Evolutionary conservation across 371 early-diverging fungal species (phyloP), one percentile per base, ranked within the genome.

Genomic region (Gilbertella persicaria): DNA sequence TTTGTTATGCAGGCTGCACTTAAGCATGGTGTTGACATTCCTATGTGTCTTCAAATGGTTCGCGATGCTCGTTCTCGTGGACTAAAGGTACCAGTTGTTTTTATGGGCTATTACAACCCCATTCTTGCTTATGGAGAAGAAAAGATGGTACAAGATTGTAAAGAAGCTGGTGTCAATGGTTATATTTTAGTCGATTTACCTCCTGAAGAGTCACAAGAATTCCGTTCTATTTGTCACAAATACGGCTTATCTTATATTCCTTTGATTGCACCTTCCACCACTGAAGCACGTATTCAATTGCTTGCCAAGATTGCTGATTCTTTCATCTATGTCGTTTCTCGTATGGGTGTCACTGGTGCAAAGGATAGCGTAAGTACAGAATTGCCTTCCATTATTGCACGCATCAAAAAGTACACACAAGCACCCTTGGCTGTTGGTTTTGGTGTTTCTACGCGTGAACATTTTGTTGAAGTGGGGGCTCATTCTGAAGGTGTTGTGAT

Each of bases 51-150:
- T 44, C 73, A 82, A 25, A 84, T 87, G 63, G 95, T 95, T 21
- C 68, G 75, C 16, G 78, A 87, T 53, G 97, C 97, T 4, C 88
- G 97, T 36, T 60, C 75, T 23, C 76, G 78, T 40, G 97, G 97
- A 12, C 84, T 97, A n/a, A 84, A 78, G 48, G 83, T 87, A 8
- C 99, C 99, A 8, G 82, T 98, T 30, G 80, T 98, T 23, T 90
- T 98, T 58, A 97, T 98, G 98, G 97, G 97, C 28, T 98, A 98
- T 84, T 96, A 91, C 81, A 98, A 98, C 72, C 94, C 97, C 26
- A 86, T 97, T 49, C 80, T 93, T 51, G 91, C 86, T 51, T 96
- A 95, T 66, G 98, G 97, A 26, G 95, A 96, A 75, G 78, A 85
- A 61, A 69, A 73, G 46, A 75, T 97, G 45, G 88, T 95, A 64